phyloP scores from a whole-genome alignment of 1,284 basidiomycete species.

The Boletellus deceptivus region DNA sequence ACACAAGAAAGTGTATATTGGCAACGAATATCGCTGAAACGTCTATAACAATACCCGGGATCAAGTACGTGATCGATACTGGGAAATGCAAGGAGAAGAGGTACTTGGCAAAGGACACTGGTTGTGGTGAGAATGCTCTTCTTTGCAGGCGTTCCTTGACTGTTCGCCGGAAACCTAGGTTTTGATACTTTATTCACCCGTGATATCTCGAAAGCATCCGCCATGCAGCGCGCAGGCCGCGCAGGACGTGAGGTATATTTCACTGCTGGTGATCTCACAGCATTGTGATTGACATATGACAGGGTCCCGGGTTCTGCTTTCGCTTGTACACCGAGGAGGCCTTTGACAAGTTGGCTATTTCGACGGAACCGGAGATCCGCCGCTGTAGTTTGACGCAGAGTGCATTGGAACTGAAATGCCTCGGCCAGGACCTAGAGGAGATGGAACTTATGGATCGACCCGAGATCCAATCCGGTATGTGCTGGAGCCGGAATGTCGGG shows the following conservation, averaged over 20 bases:
- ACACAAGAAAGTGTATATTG: constrained; percentile 86
- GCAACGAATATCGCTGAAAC: constrained; percentile 99
- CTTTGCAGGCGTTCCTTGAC: background rate
- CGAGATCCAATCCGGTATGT: constrained; percentile 65
- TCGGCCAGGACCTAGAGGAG: constrained; percentile 74
- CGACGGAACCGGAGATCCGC: constrained; percentile 85
- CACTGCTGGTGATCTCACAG: background rate
- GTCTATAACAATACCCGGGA: constrained; percentile 94
- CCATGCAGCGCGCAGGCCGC: constrained; percentile 84
- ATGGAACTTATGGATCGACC: constrained; percentile 87
- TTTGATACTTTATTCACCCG: constrained; percentile 87
- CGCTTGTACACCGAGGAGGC: constrained; percentile 83
- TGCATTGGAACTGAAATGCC: constrained; percentile 80
- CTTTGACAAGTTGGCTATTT: constrained; percentile 63
- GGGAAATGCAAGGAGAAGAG: constrained; percentile 96
- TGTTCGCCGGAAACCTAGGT: constrained; percentile 43
- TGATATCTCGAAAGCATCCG: constrained; percentile 86
- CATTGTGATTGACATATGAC: constrained; percentile 6
- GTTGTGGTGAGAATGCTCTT: constrained; percentile 50
- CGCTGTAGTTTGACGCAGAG: constrained; percentile 82
- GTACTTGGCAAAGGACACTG: constrained; percentile 65
- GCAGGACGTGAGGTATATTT: constrained; percentile 80
- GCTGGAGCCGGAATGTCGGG: background rate
- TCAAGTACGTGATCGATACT: constrained; percentile 93
- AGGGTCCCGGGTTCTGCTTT: constrained; percentile 83